A percentile compares a stretch with the other conserved stretches of the same genome.
These are phyloP conservation scores for Zangia roseola DNA, from an alignment of 768 basidiomycete genomes.

Conservation along the genomic window DNA sequence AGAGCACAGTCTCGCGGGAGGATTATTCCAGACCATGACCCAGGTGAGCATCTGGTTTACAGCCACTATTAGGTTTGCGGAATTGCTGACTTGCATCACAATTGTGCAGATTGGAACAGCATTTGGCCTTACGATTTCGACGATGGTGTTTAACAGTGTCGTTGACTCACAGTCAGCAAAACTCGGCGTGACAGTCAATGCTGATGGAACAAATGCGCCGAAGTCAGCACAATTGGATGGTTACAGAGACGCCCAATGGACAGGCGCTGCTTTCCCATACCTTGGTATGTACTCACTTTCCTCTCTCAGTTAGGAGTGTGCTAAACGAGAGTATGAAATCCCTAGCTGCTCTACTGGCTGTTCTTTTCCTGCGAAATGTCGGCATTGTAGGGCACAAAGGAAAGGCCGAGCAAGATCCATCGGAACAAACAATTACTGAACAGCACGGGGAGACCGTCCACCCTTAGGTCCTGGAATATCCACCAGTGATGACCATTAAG, in stretches of 20 bases:
- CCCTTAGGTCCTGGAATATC: too few relatives aligned
- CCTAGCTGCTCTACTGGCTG: constrained; percentile 33
- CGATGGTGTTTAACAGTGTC: constrained; percentile 65
- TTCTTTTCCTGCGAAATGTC: constrained; percentile 39
- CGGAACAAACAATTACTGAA: constrained; percentile 23
- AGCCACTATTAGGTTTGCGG: background rate
- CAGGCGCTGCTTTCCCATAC: constrained; percentile 57
- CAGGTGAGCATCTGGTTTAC: constrained; percentile 42
- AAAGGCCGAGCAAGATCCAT: constrained; percentile 8
- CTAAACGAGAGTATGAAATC: background rate
- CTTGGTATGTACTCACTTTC: constrained; percentile 39
- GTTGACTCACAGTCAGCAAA: constrained; percentile 31
- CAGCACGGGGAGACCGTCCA: background rate
- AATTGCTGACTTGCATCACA: background rate
- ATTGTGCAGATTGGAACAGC: constrained; percentile 57
- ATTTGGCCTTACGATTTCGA: constrained; percentile 68
- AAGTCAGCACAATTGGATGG: constrained; percentile 42
- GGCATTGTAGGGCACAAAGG: constrained; percentile 39
- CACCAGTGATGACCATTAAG: background rate
- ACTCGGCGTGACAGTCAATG: constrained; percentile 33
- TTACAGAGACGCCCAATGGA: constrained; percentile 68
- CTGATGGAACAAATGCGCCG: constrained; percentile 31
- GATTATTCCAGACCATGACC: constrained; percentile 76
- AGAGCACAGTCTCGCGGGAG: constrained; percentile 77
- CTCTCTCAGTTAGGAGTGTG: background rate